phyloP scores from a whole-genome alignment of 192 early-diverging fungal species.

The Obelidium mucronatum region DNA sequence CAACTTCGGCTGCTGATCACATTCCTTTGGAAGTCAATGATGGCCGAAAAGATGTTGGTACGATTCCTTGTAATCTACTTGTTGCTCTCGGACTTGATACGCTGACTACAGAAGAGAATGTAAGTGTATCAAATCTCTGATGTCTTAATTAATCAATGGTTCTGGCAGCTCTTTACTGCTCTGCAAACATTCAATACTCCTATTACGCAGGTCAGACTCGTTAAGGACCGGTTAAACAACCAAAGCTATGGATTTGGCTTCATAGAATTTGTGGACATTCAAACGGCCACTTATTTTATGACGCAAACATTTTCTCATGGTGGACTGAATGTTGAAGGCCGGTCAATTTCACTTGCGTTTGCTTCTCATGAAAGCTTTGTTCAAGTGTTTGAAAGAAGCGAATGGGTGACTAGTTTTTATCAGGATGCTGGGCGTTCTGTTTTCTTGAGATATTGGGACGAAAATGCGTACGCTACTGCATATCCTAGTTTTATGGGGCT shows the following conservation, averaged over 20 bases:
- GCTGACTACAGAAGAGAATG: conserved; percentile 63
- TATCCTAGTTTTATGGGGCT: conserved; percentile 32
- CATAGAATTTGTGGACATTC: conserved; percentile 57
- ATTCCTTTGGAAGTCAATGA: conserved; percentile 56
- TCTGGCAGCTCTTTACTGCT: no score
- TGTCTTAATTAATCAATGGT: neutral
- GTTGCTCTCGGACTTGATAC: conserved; percentile 65
- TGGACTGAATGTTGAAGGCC: conserved; percentile 54
- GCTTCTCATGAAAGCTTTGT: conserved; percentile 66
- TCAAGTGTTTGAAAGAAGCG: conserved; percentile 66
- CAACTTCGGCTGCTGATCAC: neutral
- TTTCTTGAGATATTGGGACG: conserved; percentile 68
- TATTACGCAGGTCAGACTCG: conserved; percentile 53
- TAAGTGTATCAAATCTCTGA: no score
- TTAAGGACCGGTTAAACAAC: conserved; percentile 62
- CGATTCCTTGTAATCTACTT: conserved; percentile 58
- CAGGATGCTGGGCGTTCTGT: conserved; percentile 43
- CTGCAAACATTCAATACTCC: conserved; percentile 17
- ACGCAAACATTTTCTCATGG: neutral
- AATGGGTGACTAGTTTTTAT: conserved; percentile 59
- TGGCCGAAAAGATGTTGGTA: conserved; percentile 63
- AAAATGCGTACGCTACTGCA: conserved; percentile 62
- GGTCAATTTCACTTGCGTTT: conserved; percentile 54
- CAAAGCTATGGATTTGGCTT: conserved; percentile 74
- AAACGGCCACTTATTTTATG: conserved; percentile 18